phyloP scores from a whole-genome alignment of 2,329 filamentous ascomycete genomes.

The Beauveria rudraprayagi region DNA sequence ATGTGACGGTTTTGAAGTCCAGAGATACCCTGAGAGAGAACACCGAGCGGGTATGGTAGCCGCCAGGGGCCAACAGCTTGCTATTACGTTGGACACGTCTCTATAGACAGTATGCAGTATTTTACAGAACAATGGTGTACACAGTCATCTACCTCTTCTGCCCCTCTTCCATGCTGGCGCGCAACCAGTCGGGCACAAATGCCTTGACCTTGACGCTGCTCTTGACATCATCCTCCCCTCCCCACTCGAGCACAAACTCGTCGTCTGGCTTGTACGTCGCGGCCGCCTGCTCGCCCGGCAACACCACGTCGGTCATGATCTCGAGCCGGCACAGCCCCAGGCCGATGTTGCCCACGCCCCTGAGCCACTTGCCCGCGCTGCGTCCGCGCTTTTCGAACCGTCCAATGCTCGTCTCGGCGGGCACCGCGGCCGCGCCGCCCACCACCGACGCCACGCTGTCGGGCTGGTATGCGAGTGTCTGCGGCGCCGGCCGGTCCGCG shows the following conservation, averaged over 20 bases:
- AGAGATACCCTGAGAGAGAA: too few species aligned
- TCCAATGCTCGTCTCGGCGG: constrained; percentile 40
- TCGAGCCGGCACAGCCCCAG: constrained; percentile 81
- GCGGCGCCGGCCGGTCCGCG: constrained; percentile 29
- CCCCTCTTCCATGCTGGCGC: constrained; percentile 29
- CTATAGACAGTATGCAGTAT: neutral
- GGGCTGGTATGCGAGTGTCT: constrained; percentile 40
- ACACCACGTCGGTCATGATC: constrained; percentile 73
- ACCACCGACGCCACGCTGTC: constrained; percentile 18
- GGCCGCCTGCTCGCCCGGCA: constrained; percentile 60
- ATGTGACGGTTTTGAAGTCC: too few species aligned
- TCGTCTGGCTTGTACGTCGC: constrained; percentile 54
- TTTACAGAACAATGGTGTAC: neutral
- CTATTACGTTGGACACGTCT: neutral
- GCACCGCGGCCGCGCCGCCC: constrained; percentile 29
- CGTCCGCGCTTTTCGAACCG: constrained; percentile 51
- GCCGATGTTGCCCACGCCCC: constrained; percentile 75
- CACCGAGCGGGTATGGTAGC: too few species aligned
- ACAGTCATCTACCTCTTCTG: neutral
- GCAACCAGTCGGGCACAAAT: constrained; percentile 74
- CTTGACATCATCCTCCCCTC: constrained; percentile 31
- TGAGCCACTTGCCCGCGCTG: constrained; percentile 73
- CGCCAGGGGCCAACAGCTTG: neutral
- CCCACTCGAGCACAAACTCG: constrained; percentile 53
- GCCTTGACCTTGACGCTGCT: constrained; percentile 56